A percentile compares a stretch with the other conserved stretches of the same genome.
These are phyloP conservation scores for Zymoseptoria tritici DNA, from an alignment of 2,329 filamentous ascomycete species.

Conservation along the genomic window DNA sequence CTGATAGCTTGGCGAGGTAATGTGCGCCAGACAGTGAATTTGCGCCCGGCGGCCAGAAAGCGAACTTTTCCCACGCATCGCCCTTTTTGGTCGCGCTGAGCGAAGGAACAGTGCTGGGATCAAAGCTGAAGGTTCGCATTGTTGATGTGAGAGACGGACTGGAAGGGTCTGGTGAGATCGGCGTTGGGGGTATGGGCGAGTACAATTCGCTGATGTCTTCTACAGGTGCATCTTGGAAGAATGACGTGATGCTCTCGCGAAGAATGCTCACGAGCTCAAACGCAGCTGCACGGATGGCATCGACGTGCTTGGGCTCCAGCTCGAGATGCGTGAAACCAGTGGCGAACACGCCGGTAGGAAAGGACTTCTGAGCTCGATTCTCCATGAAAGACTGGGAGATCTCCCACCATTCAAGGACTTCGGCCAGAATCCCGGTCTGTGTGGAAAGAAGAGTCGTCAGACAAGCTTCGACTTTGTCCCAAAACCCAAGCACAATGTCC, in stretches of 20 bases:
- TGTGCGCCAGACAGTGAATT: conserved; percentile 89
- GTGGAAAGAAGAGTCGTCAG: conserved; percentile 66
- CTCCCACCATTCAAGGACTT: conserved; percentile 91
- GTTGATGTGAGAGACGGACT: conserved; percentile 34
- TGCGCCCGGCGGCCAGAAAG: conserved; percentile 91
- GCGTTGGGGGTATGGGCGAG: conserved; percentile 67
- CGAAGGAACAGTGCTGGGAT: conserved; percentile 67
- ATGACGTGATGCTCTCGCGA: conserved; percentile 67
- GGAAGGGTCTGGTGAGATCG: conserved; percentile 53
- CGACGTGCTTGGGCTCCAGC: conserved; percentile 62
- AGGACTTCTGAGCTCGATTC: conserved; percentile 68
- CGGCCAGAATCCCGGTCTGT: conserved; percentile 72
- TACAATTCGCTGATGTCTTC: conserved; percentile 86
- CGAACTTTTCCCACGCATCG: conserved; percentile 86
- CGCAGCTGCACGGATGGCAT: conserved; percentile 67
- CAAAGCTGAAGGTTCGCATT: conserved; percentile 67
- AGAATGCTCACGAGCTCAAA: conserved; percentile 78
- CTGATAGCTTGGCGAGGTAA: conserved; percentile 75
- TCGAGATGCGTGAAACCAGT: conserved; percentile 71
- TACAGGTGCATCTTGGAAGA: conserved; percentile 81
- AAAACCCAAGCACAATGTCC: conserved; percentile 75
- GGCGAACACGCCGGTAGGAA: conserved; percentile 49
- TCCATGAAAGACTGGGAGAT: conserved; percentile 84
- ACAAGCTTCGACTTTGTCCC: conserved; percentile 78
- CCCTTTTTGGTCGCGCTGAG: conserved; percentile 66